Base-by-base conservation (phyloP, 78 protist genomes). In the Dictyostelium capitatum region DNA sequence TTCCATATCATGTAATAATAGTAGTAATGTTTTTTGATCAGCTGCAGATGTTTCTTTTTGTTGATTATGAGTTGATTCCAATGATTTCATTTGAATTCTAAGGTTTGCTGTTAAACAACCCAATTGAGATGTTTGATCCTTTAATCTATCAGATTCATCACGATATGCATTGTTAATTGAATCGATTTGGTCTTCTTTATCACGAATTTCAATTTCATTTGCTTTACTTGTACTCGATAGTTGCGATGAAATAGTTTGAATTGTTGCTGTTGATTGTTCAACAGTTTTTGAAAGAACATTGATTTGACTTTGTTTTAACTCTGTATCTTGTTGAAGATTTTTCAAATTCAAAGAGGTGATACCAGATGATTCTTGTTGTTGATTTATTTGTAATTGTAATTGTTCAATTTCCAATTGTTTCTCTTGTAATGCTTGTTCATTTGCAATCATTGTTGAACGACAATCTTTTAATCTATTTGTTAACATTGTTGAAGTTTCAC, bases 81-180 rank as follows among this genome's bases (percentile, higher is more conserved):
- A 54, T 28, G 93, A 67, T 25, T 78, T 77, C 85, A 87, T 87
- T 64, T 87, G 93, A 12, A 59, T 14, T 25, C 93, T 67, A 51
- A 87, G 84, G 6, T 43, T 30, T 1, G 67, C 2, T 12, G 93
- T 59, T 51, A 87, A 32, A 6, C 65, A 0, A 51, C 32, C 65
- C 62, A 87, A 50, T 77, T 87, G 93, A 1, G 56, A 6, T 10
- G 93, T 87, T 77, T 87, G 93, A 14, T 87, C 93, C 20, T 87
- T 56, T 10, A 87, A 59, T 50, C 41, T 77, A 64, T 32, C 51
- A 1, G 93, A 87, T 77, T 87, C 93, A 64, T 37, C 69, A 48
- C 65, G 15, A 54, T 65, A 87, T 0, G 83, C 84, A 51, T 46
- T 59, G n/a, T 87, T 87, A 43, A 87, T 77, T 0, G n/a, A 14